These are phyloP conservation scores for Sesbania bispinosa DNA, from an alignment of 306 rosid genomes.

Conservation along the genomic window DNA sequence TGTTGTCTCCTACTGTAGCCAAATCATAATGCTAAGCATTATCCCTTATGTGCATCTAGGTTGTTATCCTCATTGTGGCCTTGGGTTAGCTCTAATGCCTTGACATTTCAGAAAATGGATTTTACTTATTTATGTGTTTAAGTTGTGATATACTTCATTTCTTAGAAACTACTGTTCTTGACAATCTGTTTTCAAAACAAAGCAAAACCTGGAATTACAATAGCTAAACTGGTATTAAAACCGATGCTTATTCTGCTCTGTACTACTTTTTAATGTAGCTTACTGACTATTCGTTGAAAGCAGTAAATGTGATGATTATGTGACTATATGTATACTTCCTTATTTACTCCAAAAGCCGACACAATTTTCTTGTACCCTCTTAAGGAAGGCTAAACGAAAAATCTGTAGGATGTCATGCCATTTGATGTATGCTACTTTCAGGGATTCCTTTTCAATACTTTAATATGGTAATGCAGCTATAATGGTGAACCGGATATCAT, in stretches of 20 bases:
- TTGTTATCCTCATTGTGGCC: not conserved
- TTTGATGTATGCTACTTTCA: conserved; percentile 59
- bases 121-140: not conserved
- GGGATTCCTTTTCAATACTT: conserved; percentile 74
- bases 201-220: not conserved
- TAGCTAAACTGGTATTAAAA: not conserved
- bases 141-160: not conserved
- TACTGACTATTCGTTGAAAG: not conserved
- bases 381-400: conserved; percentile 11
- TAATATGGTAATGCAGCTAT: conserved; percentile 91
- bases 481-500: conserved; percentile 88
- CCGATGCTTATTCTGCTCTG: not conserved
- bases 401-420: conserved; percentile 44
- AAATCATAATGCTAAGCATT: not conserved
- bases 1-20: not conserved
- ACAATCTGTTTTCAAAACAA: not conserved
- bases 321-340: not conserved
- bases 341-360: not conserved
- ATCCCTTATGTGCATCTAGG: not conserved
- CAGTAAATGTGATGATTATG: not conserved
- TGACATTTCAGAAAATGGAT: not conserved
- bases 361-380: conserved; percentile 1
- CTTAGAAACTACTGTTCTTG: not conserved
- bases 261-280: not conserved
- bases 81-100: not conserved